Base-by-base conservation (phyloP, 1,284 basidiomycete species). In the Boletus hoseneyae region DNA sequence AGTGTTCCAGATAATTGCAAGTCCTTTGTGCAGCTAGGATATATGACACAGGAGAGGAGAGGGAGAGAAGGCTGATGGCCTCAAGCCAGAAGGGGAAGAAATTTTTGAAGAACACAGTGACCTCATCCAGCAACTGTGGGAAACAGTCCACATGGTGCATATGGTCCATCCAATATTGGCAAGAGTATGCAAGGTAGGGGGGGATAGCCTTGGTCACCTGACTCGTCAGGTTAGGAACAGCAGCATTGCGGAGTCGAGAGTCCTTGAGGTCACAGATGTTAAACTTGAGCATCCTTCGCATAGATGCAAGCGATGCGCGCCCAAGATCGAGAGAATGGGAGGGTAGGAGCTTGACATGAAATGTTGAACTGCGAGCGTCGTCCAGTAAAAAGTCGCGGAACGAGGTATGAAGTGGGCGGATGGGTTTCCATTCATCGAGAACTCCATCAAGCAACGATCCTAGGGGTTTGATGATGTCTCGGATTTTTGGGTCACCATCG, bases 11-110 rank as follows among this genome's bases (percentile, higher is more conserved):
- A 3, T 34, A 48, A 4, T 9, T 45, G 5, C 61, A 64, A 9
- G 45, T 19, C 15, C 18, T 10, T 3, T 55, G 34, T 23, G 59
- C 57, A 50, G 45, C 36, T 4, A 54, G 42, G 6, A 30, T 59
- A 7, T 16, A 45, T 29, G 47, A 49, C 2, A 39, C 12, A 29
- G 53, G 37, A 13, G 42, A 41, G 16, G 10, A 25, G 9, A 42
- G 33, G 18, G 53, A 63, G 21, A 62, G 50, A n/a, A 60, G 57
- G n/a, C 59, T 42, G 8, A 50, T 45, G 19, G 29, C 41, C 23
- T 54, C 53, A 41, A 54, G 38, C 52, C 52, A 54, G 25, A 36
- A 55, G 30, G 53, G 52, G 3, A 54, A 34, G 36, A 27, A 37
- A 6, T 18, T 2, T 21, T 51, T 42, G 32, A 55, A 43, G 18